Evolutionary conservation across 2,329 filamentous ascomycete species (phyloP).

Genomic region (Ampelomyces quisqualis): DNA sequence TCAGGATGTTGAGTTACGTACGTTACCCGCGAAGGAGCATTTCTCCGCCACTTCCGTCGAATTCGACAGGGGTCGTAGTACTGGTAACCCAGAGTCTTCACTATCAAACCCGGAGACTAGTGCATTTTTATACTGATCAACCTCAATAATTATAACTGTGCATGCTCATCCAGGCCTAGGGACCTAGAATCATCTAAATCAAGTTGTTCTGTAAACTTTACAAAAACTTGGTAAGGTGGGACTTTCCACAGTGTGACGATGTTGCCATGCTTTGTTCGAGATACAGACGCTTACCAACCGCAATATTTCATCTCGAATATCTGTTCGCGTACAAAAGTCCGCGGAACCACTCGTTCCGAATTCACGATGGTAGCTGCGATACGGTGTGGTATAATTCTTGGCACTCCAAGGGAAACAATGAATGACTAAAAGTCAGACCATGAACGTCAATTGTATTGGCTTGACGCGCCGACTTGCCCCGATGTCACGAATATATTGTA

Average conservation of each 20-base stretch:
- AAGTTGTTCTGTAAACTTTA: no score
- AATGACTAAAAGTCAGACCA: constrained; percentile 10
- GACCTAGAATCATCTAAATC: no score
- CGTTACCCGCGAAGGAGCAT: constrained; percentile 1
- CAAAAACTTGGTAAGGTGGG: no score
- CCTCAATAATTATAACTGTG: no score
- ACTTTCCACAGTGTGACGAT: no score
- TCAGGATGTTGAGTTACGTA: constrained; percentile 9
- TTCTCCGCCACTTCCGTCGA: constrained; percentile 12
- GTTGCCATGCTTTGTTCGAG: no score
- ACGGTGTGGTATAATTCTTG: background rate
- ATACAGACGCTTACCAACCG: no score
- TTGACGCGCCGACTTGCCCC: constrained; percentile 3
- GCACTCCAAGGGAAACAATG: background rate
- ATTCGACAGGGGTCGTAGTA: background rate
- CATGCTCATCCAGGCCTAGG: no score
- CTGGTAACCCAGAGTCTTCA: background rate
- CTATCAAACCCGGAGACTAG: background rate
- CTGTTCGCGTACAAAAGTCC: no score
- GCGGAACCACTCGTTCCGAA: no score
- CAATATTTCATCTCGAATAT: no score
- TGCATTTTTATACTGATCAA: background rate
- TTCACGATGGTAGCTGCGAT: no score
- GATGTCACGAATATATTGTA: constrained; percentile 1
- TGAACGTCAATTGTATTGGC: background rate